Evolutionary conservation across 1,139 yeast genomes (phyloP).

Genomic region (Taphrina communis): DNA sequence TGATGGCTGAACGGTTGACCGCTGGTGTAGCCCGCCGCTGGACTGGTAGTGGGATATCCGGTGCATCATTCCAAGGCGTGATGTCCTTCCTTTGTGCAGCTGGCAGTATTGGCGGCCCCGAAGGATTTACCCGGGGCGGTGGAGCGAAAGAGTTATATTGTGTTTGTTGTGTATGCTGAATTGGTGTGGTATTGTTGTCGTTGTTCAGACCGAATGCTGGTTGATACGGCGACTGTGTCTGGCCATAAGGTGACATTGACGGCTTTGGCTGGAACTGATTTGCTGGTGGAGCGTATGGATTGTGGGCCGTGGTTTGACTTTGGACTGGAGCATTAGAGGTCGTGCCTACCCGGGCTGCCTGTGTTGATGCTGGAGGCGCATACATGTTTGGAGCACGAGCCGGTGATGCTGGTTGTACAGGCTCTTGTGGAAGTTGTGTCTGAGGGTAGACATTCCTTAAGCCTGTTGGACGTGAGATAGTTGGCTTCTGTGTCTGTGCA

Average conservation of each 20-base stretch:
- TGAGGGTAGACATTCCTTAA: conserved; percentile 5
- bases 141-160: conserved; percentile 52
- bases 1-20: conserved; percentile 53
- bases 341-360: neutral
- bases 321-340: neutral
- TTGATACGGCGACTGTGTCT: conserved; percentile 3
- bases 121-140: conserved; percentile 26
- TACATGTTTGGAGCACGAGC: neutral
- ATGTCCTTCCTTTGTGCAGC: conserved; percentile 61
- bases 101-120: conserved; percentile 44
- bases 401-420: conserved; percentile 1
- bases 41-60: conserved; percentile 56
- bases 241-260: conserved; percentile 2
- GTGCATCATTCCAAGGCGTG: conserved; percentile 95
- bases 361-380: neutral
- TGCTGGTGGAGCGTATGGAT: conserved; percentile 16
- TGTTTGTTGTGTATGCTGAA: conserved; percentile 43
- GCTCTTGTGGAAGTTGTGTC: conserved; percentile 9
- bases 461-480: conserved; percentile 6
- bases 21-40: conserved; percentile 63
- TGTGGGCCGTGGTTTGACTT: neutral
- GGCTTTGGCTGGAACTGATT: conserved; percentile 1
- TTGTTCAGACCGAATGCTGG: conserved; percentile 9
- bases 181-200: neutral
- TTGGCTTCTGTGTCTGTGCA: conserved; percentile 4